phyloP scores from a whole-genome alignment of 2,329 filamentous ascomycete species.

The Penicillium concentricum region DNA sequence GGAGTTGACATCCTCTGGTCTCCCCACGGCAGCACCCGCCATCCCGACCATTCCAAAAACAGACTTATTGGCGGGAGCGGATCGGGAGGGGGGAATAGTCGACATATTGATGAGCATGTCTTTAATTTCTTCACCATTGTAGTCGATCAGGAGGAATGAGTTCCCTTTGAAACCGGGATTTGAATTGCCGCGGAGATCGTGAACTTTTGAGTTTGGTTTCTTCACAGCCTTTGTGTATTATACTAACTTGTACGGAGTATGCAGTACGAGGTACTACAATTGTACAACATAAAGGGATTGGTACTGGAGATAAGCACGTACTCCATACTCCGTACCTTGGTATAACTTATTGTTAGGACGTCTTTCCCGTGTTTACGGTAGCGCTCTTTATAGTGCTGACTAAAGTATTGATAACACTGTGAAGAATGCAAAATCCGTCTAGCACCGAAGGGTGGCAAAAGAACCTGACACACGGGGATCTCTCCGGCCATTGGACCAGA shows the following conservation, averaged over 20 bases:
- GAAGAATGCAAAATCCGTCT: neutral
- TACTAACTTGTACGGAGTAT: neutral
- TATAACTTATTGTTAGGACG: neutral
- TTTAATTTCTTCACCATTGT: neutral
- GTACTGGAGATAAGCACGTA: neutral
- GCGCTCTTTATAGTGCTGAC: neutral
- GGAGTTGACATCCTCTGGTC: neutral
- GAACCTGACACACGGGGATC: neutral
- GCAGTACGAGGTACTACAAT: neutral
- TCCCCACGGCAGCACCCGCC: conserved; percentile 13
- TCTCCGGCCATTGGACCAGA: neutral
- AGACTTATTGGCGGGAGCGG: neutral
- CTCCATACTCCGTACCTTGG: neutral
- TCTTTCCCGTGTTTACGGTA: neutral
- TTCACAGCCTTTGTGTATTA: neutral
- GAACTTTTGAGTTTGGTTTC: neutral
- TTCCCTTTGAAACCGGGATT: neutral
- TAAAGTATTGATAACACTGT: neutral
- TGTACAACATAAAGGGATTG: neutral
- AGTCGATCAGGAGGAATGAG: conserved; percentile 4
- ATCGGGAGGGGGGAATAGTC: neutral
- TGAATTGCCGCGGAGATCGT: neutral
- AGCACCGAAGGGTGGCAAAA: neutral
- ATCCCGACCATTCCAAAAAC: conserved; percentile 11
- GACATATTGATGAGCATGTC: neutral